Evolutionary conservation across 2,329 filamentous ascomycete species (phyloP).

Genomic region (Fusarium sp.): DNA sequence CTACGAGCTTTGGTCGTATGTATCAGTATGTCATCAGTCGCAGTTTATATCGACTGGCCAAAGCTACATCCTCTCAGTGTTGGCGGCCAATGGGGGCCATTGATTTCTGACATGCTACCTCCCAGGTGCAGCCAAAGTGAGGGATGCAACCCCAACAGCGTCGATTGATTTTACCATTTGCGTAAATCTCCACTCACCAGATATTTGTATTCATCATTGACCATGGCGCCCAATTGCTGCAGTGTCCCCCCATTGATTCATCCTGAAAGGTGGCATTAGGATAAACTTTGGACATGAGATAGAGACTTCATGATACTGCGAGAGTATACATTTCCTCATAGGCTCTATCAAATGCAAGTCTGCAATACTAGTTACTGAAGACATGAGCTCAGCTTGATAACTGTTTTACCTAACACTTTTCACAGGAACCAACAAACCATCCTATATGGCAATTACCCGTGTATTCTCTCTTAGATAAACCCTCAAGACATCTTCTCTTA

Average conservation of each 20-base stretch:
- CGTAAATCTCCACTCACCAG: fast-evolving
- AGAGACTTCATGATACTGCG: not conserved
- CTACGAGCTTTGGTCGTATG: no score
- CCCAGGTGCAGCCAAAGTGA: not conserved
- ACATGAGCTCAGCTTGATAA: no score
- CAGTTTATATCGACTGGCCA: fast-evolving
- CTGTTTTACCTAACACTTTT: fast-evolving
- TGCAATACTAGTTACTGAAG: fast-evolving
- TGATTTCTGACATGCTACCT: not conserved
- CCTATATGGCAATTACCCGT: no score
- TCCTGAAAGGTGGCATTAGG: not conserved
- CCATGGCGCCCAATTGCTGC: not conserved
- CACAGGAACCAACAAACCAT: not conserved
- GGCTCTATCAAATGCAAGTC: fast-evolving
- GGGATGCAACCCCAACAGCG: not conserved
- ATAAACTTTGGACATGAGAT: not conserved
- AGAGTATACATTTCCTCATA: no score
- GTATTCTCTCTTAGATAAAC: fast-evolving
- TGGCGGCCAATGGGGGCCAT: not conserved
- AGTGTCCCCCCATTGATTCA: no score
- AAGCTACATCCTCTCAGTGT: not conserved
- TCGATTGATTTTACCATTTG: no score
- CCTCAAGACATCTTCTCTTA: not conserved
- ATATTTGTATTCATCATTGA: not conserved
- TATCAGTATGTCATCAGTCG: fast-evolving